A percentile compares a stretch with the other conserved stretches of the same genome.
phyloP scores from a whole-genome alignment of 108 stramenopile species.

The Schizochytrium sp. region DNA sequence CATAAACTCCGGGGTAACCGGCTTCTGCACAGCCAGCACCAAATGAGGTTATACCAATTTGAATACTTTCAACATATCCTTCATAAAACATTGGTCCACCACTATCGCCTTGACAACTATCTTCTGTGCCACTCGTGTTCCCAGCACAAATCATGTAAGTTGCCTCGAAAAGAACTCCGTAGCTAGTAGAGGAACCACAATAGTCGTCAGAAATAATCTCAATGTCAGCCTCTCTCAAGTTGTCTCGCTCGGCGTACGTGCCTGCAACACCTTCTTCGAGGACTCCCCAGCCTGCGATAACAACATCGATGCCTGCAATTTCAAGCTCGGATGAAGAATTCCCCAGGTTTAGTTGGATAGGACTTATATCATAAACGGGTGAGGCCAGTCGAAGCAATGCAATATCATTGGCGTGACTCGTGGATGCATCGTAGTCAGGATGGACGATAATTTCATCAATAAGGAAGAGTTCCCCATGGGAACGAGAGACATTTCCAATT shows the following conservation, averaged over 20 bases:
- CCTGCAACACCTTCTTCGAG: background rate
- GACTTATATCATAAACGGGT: background rate
- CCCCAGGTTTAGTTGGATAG: background rate
- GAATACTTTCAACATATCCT: background rate
- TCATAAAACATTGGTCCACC: slow-evolving; percentile 50
- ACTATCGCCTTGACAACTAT: slow-evolving; percentile 35
- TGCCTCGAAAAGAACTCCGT: background rate
- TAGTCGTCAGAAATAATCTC: background rate
- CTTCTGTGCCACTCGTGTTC: background rate
- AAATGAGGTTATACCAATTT: slow-evolving; percentile 29
- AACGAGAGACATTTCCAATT: background rate
- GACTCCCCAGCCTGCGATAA: background rate
- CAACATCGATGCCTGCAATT: background rate
- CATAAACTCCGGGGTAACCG: slow-evolving; percentile 25
- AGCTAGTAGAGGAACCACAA: slow-evolving; percentile 6
- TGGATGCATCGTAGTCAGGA: background rate
- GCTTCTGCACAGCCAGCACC: background rate
- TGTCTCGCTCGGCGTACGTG: background rate
- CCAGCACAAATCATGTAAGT: background rate
- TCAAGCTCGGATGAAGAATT: background rate
- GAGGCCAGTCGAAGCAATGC: background rate
- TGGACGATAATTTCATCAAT: background rate
- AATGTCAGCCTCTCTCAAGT: background rate
- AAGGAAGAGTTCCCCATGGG: background rate
- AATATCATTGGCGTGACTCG: background rate